phyloP scores from a whole-genome alignment of 257 asterid species.

The Catharanthus roseus region DNA sequence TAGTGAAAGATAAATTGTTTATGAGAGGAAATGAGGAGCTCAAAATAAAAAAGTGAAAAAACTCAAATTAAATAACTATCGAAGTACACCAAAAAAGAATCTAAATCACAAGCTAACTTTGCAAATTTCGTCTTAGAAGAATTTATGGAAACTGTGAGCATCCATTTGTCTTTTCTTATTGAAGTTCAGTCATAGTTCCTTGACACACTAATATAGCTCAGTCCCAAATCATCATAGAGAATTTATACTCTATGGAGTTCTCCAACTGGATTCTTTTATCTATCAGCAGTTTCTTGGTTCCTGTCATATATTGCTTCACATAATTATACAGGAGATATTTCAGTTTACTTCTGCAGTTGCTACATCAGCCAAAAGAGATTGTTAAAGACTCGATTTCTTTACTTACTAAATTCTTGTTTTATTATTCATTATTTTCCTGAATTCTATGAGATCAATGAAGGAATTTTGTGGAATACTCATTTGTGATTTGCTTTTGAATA shows the following conservation, averaged over 20 bases:
- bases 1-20: too few species aligned
- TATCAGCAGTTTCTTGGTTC: neutral
- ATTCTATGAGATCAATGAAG: neutral
- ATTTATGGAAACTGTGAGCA: neutral
- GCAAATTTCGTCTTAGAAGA: neutral
- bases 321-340: neutral
- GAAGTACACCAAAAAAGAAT: too few species aligned
- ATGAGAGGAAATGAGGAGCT: too few species aligned
- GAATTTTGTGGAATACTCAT: neutral
- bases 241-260: neutral
- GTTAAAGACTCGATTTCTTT: neutral
- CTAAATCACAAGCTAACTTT: neutral
- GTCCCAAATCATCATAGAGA: neutral
- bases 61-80: too few species aligned
- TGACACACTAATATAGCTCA: neutral
- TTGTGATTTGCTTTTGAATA: neutral
- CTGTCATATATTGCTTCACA: neutral
- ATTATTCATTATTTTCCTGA: neutral
- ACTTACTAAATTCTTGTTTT: neutral
- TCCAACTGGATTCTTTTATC: neutral
- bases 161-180: neutral
- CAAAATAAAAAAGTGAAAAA: too few species aligned
- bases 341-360: neutral
- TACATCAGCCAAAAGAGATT: neutral
- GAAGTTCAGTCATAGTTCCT: too few species aligned